Conservation (phyloP, 352 stramenopile genomes). For the Globisporangium cystogenes region DNA sequence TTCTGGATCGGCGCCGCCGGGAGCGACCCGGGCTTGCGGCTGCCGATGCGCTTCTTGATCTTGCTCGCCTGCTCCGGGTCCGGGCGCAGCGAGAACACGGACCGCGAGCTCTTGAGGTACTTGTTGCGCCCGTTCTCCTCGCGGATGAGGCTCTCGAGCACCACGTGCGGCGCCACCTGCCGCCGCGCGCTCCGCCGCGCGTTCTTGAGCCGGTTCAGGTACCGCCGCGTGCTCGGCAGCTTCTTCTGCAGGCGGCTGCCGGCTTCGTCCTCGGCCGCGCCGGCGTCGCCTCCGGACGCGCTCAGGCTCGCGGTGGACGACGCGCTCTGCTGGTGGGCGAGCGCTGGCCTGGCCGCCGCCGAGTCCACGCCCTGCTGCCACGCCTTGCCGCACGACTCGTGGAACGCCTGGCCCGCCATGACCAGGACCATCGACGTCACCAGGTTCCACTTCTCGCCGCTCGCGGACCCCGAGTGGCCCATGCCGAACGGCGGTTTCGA, state of each 20-base stretch:
- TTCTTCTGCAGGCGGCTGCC: constrained; percentile 60
- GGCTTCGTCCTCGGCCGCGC: constrained; percentile 37
- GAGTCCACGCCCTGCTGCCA: constrained; percentile 78
- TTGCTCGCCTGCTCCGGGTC: constrained; percentile 71
- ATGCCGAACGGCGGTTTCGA: constrained; percentile 82
- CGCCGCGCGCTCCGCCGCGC: constrained; percentile 55
- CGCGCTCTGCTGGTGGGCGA: constrained; percentile 32
- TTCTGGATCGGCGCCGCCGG: constrained; percentile 62
- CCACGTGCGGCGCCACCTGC: constrained; percentile 63
- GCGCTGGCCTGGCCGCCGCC: constrained; percentile 15
- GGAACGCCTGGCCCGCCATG: constrained; percentile 72
- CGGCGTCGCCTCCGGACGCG: constrained; percentile 11
- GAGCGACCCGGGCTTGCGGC: constrained; percentile 55
- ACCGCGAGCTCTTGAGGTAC: constrained; percentile 78
- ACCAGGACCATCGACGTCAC: constrained; percentile 82
- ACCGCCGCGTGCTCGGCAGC: constrained; percentile 73
- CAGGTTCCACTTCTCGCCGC: constrained; percentile 80
- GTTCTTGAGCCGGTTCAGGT: constrained; percentile 74
- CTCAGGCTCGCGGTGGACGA: constrained; percentile 21
- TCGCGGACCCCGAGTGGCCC: constrained; percentile 55
- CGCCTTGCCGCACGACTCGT: constrained; percentile 82
- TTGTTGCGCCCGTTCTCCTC: constrained; percentile 78
- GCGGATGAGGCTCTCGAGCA: constrained; percentile 75
- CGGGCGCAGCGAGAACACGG: constrained; percentile 63
- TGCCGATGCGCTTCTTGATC: constrained; percentile 73